Base-by-base conservation (phyloP, 371 early-diverging fungal genomes). In the Mucor lusitanicus region DNA sequence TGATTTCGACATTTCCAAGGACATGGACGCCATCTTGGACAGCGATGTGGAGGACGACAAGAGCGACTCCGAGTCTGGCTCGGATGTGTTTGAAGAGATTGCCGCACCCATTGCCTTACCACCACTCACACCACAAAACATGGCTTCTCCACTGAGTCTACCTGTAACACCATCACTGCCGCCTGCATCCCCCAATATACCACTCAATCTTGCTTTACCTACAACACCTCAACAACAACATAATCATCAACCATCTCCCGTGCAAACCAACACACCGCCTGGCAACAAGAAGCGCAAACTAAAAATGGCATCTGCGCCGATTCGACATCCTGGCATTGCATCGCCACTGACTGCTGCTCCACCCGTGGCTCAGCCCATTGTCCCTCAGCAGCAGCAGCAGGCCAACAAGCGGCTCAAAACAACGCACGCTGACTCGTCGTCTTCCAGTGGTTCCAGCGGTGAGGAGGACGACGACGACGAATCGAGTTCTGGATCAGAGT, bases 291-390 rank as follows among this genome's bases (percentile, higher is more conserved):
- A 68, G 30, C 64, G 72, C 23, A 72, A 67, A 54, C 28, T 68
- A 7, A 64, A 58, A 50, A 71, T 71, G 71, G 72, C 72, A 3
- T 72, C 72, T 32, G 72, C 65, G 6, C 72, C 72, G 12, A 72
- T 72, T 23, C 61, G 72, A 39, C 72, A 68, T 61, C 68, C 68
- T 11, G 72, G 68, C 6, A 50, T 63, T 3, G 23, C 48, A n/a
- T 62, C 67, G 4, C 67, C 63, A 33, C 19, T 42, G 13, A 23
- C 33, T 25, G 23, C 63, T 13, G 19, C 37, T 12, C 55, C 65
- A 21, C 69, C 69, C 13, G 42, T 27, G n/a, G 44, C 59, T 3
- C 50, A 59, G 6, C 12, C 61, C 3, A 19, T 3, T 19, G 13
- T 28, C 17, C 17, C 6, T 17, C 39, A 48, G 35, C 35, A 35